Conservation (phyloP, 129 eudicot species). For the Escallonia herrerae region DNA sequence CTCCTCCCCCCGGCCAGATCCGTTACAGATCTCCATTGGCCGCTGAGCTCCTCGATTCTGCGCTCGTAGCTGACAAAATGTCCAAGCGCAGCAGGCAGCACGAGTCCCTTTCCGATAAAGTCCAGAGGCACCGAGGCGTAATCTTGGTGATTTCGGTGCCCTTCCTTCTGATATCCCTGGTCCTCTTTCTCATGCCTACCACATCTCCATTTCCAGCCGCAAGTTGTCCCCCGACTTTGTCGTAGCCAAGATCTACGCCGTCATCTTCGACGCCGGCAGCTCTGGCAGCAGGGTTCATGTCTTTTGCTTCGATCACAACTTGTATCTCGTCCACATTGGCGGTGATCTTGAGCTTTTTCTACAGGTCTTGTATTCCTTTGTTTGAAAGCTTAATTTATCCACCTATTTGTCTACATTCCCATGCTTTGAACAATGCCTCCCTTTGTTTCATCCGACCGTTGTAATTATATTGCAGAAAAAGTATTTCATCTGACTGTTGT, state of each 20-base stretch:
- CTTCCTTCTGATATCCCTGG: conserved; percentile 48
- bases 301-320: conserved; percentile 63
- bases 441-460: too few relatives aligned
- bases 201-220: conserved; percentile 18
- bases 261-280: conserved; percentile 93
- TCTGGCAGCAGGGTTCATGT: conserved; percentile 95
- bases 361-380: conserved; percentile 38
- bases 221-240: conserved; percentile 42
- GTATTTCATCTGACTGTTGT: not conserved
- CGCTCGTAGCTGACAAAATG: conserved; percentile 37
- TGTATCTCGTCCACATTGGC: conserved; percentile 91
- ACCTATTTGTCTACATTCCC: not conserved
- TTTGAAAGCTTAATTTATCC: too few relatives aligned
- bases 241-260: conserved; percentile 45
- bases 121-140: conserved; percentile 44
- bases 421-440: not conserved
- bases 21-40: conserved; percentile 76
- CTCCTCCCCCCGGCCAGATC: conserved; percentile 71
- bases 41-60: conserved; percentile 6
- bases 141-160: conserved; percentile 57
- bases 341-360: conserved; percentile 76
- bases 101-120: conserved; percentile 44
- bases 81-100: conserved; percentile 48
- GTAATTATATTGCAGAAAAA: too few relatives aligned
- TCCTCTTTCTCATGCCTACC: conserved; percentile 59